These are phyloP conservation scores for Aspergillus sp. DNA, from an alignment of 2,329 filamentous ascomycete genomes.

Conservation along the genomic window DNA sequence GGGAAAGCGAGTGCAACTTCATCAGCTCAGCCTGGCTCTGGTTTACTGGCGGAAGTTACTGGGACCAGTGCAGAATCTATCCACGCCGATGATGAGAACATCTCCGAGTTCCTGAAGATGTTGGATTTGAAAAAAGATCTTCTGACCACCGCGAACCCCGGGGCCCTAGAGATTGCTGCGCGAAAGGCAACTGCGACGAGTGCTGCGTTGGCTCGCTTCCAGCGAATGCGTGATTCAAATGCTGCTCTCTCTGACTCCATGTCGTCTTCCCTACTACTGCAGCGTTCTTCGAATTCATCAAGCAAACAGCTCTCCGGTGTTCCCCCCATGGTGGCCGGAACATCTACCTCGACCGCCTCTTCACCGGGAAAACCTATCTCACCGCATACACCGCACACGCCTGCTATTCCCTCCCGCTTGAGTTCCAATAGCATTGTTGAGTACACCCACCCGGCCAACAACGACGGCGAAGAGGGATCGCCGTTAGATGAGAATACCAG, in stretches of 20 bases:
- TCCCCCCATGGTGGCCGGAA: conserved; percentile 59
- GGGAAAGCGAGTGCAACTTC: conserved; percentile 51
- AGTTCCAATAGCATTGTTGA: conserved; percentile 85
- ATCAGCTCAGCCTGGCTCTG: conserved; percentile 68
- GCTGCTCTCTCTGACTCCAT: conserved; percentile 88
- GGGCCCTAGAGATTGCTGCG: conserved; percentile 63
- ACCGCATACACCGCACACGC: conserved; percentile 86
- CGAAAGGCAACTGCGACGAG: conserved; percentile 75
- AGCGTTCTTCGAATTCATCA: conserved; percentile 75
- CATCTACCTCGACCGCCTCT: conserved; percentile 77
- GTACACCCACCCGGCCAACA: conserved; percentile 49
- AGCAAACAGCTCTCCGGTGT: conserved; percentile 69
- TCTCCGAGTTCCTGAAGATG: conserved; percentile 86
- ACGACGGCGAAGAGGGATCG: conserved; percentile 30
- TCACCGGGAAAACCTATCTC: conserved; percentile 89
- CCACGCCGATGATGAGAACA: conserved; percentile 85
- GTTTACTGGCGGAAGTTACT: conserved; percentile 67
- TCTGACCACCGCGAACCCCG: conserved; percentile 59
- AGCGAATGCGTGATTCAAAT: conserved; percentile 85
- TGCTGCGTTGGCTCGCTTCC: conserved; percentile 79
- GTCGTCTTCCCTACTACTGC: conserved; percentile 81
- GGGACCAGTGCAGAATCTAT: conserved; percentile 63
- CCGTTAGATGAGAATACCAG: conserved; percentile 36
- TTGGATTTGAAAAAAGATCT: conserved; percentile 88
- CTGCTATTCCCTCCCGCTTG: conserved; percentile 87